phyloP scores from a whole-genome alignment of 805 yeast species.

The Candida sakaeoensis region DNA sequence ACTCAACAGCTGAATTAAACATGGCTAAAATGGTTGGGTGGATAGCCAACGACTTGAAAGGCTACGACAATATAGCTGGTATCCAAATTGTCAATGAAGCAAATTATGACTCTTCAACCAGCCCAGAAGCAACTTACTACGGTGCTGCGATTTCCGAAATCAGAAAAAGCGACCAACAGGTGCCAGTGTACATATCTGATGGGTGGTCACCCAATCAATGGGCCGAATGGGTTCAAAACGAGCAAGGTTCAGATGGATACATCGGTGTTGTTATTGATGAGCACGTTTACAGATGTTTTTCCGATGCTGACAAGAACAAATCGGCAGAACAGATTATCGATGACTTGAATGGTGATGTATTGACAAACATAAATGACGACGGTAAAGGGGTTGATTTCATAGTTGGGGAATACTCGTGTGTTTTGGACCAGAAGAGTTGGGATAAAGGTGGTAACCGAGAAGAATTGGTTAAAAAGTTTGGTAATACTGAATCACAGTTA shows the following conservation, averaged over 20 bases:
- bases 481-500: conserved; percentile 47
- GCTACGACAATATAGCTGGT: conserved; percentile 69
- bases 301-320: conserved; percentile 66
- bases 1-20: conserved; percentile 35
- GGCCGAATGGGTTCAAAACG: conserved; percentile 59
- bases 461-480: conserved; percentile 57
- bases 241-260: conserved; percentile 28
- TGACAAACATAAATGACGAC: conserved; percentile 45
- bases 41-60: conserved; percentile 56
- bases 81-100: conserved; percentile 86
- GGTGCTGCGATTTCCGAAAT: conserved; percentile 59
- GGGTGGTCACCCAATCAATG: conserved; percentile 91
- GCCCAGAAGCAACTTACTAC: conserved; percentile 58
- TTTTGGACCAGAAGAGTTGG: conserved; percentile 78
- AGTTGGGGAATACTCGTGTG: conserved; percentile 91
- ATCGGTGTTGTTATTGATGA: conserved; percentile 75
- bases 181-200: conserved; percentile 83
- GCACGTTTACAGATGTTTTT: conserved; percentile 84
- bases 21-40: conserved; percentile 53
- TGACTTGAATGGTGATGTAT: conserved; percentile 49
- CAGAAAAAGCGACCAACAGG: conserved; percentile 46
- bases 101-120: conserved; percentile 49
- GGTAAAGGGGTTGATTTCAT: conserved; percentile 59
- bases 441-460: conserved; percentile 45
- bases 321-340: conserved; percentile 58